A percentile compares a stretch with the other conserved stretches of the same genome.
Evolutionary conservation across 2,329 filamentous ascomycete species (phyloP).

Genomic region (Epichloe typhina): DNA sequence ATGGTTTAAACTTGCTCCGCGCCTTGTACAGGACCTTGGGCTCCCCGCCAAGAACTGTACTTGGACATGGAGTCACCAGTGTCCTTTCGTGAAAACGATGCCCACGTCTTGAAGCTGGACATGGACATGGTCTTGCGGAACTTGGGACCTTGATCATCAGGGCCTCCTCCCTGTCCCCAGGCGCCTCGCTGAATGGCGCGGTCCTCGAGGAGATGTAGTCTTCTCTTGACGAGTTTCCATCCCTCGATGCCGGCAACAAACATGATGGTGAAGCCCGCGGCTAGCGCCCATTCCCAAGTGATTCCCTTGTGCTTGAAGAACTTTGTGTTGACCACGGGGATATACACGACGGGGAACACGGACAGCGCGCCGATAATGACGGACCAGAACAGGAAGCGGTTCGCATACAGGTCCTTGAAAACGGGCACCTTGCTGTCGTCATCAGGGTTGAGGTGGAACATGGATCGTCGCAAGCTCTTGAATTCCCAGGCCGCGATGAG

Average conservation of each 20-base stretch:
- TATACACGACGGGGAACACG: constrained; percentile 58
- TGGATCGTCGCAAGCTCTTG: constrained; percentile 56
- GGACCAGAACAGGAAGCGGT: constrained; percentile 58
- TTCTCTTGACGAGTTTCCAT: constrained; percentile 59
- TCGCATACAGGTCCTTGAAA: constrained; percentile 52
- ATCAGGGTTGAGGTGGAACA: constrained; percentile 53
- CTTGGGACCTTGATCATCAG: constrained; percentile 30
- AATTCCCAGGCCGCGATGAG: constrained; percentile 69
- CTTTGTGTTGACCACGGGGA: constrained; percentile 53
- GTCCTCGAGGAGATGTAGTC: constrained; percentile 37
- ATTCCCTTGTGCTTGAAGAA: constrained; percentile 64
- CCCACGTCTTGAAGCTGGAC: constrained; percentile 37
- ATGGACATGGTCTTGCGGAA: constrained; percentile 37
- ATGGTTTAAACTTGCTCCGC: constrained; percentile 1
- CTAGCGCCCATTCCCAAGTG: constrained; percentile 62
- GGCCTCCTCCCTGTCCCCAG: constrained; percentile 40
- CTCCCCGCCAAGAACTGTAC: constrained; percentile 12
- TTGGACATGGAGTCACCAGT: constrained; percentile 23
- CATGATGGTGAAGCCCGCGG: constrained; percentile 47
- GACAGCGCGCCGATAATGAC: constrained; percentile 47
- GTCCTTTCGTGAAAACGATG: constrained; percentile 28
- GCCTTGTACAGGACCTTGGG: constrained; percentile 1
- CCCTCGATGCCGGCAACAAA: constrained; percentile 56
- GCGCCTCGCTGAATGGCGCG: constrained; percentile 33
- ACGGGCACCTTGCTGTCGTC: constrained; percentile 37